Base-by-base conservation (phyloP, 345 rosid species). In the Citrus reticulata region DNA sequence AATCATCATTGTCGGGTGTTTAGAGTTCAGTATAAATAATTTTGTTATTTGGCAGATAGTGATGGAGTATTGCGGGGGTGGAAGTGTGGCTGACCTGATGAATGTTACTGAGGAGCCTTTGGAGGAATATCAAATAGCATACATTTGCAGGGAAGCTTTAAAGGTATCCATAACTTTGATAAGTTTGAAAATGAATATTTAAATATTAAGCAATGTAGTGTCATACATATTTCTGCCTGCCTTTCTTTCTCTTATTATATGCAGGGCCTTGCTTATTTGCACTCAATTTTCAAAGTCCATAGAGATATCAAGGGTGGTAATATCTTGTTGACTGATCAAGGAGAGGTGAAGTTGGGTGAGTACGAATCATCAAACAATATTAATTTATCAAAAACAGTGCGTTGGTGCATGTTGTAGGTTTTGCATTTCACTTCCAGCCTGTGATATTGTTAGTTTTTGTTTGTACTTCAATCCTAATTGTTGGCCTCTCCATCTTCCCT, bases 31-130 rank as follows among this genome's bases (percentile, higher is more conserved):
- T 68, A 73, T 79, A 78, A 80, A 77, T 83, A 54, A 16, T 78
- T 84, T 83, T 13, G 68, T 60, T 84, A 63, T 80, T 73, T 86
- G 87, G 88, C 99, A 96, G 99, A 96, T 94, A 85, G 98, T 96
- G 81, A 96, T 96, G 99, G 99, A 96, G 88, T 96, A 96, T 70
- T 96, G 99, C 82, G 98, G 99, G 62, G 98, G 98, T 88, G 99
- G 99, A 83, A 96, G 99, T 72, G 94, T 96, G 70, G 93, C 97
- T 84, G 99, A 92, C 86, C 86, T 96, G 79, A 96, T 96, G 98
- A 90, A 93, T 86, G 97, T 85, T 74, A 85, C 93, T 16, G 98
- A 94, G 75, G 97, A 93, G 84, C 83, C 99, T 42, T 84, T 96
- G 81, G 98, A 96, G 83, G 99, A 96, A 90, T 88, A 84, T 93